phyloP scores from a whole-genome alignment of 495 filamentous ascomycete genomes.

The Penicillium angulare region DNA sequence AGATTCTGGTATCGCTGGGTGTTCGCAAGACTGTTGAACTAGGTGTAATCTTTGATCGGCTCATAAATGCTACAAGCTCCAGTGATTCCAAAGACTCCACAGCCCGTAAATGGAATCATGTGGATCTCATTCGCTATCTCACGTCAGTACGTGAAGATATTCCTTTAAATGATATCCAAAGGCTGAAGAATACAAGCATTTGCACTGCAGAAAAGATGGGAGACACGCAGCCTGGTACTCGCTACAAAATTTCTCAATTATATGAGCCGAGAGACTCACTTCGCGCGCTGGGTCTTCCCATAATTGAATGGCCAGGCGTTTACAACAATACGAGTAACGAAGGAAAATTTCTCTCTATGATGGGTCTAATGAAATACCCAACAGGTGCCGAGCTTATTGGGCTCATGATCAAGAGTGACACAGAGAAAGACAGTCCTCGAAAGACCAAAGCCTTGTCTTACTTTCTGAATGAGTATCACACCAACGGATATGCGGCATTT shows the following conservation, averaged over 20 bases:
- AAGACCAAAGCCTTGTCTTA: slow-evolving; percentile 74
- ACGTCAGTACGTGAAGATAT: slow-evolving; percentile 89
- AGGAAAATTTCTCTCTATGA: slow-evolving; percentile 64
- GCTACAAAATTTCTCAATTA: slow-evolving; percentile 80
- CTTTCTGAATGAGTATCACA: slow-evolving; percentile 73
- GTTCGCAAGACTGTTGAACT: slow-evolving; percentile 85
- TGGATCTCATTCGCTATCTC: slow-evolving; percentile 92
- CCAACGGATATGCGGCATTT: slow-evolving; percentile 67
- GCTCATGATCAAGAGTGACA: slow-evolving; percentile 63
- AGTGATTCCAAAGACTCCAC: slow-evolving; percentile 37
- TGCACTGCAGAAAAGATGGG: slow-evolving; percentile 69
- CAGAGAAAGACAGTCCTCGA: slow-evolving; percentile 52
- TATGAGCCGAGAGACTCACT: slow-evolving; percentile 77
- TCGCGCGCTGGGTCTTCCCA: slow-evolving; percentile 64
- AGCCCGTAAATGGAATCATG: slow-evolving; percentile 75
- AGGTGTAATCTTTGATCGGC: slow-evolving; percentile 84
- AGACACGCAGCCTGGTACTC: slow-evolving; percentile 38
- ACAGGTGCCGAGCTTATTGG: slow-evolving; percentile 66
- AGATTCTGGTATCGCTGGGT: slow-evolving; percentile 76
- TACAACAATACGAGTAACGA: slow-evolving; percentile 63
- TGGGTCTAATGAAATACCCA: slow-evolving; percentile 72
- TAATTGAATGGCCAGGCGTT: slow-evolving; percentile 82
- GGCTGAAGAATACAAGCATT: slow-evolving; percentile 71
- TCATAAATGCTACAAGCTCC: slow-evolving; percentile 57
- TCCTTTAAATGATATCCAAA: slow-evolving; percentile 75